Conservation (phyloP, 2,329 filamentous ascomycete species). For the Trichoderma harzianum region DNA sequence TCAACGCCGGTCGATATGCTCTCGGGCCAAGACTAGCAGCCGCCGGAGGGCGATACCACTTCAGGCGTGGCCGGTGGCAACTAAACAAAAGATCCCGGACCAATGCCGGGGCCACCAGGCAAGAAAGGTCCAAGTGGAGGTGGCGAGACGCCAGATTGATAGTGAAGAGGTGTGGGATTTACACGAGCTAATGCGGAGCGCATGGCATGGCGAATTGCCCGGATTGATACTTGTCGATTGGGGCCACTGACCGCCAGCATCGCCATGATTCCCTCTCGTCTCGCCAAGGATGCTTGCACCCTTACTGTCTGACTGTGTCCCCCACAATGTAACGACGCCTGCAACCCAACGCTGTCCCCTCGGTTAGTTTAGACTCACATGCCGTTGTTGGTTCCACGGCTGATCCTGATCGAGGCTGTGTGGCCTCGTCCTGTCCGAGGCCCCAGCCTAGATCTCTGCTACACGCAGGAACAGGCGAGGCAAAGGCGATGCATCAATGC, state of each 20-base stretch:
- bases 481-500: not conserved
- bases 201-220: conserved; percentile 11
- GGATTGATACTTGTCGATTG: not conserved
- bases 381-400: not conserved
- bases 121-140: not conserved
- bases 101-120: conserved; percentile 15
- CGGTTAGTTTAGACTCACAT: not conserved
- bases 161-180: not conserved
- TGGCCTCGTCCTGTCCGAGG: not conserved
- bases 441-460: not conserved
- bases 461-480: not conserved
- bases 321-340: not conserved
- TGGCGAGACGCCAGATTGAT: conserved; percentile 4
- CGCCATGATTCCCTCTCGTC: not conserved
- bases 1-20: not conserved
- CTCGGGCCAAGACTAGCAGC: conserved; percentile 23
- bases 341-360: not conserved
- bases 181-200: not conserved
- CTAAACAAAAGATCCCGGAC: conserved; percentile 24
- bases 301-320: not conserved
- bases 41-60: conserved; percentile 25
- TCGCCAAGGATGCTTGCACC: not conserved
- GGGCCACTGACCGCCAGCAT: not conserved
- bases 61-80: conserved; percentile 21
- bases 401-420: not conserved